Evolutionary conservation across 768 basidiomycete genomes (phyloP).

Genomic region (Auricularia auricula-judae): DNA sequence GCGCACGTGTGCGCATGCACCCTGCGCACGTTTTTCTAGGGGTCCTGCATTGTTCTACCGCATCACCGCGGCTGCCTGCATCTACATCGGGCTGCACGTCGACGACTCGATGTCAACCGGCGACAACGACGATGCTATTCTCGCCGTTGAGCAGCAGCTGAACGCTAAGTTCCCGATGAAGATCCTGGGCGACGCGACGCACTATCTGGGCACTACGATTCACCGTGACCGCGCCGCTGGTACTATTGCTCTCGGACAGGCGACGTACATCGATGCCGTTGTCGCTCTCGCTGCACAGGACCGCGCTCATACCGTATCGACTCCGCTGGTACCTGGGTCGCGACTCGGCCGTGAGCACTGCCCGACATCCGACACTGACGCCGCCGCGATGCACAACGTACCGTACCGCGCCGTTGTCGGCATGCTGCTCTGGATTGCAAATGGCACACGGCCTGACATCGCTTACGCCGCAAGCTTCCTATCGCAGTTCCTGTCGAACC

Average conservation of each 20-base stretch:
- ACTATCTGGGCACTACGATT: constrained; percentile 6
- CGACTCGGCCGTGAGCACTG: constrained; percentile 1
- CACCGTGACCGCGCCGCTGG: constrained; percentile 1
- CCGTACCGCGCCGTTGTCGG: not conserved
- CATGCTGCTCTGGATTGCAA: not conserved
- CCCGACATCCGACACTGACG: not conserved
- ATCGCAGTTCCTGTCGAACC: not conserved
- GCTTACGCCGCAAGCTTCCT: not conserved
- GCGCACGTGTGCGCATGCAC: too few relatives aligned
- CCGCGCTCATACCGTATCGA: constrained; percentile 1
- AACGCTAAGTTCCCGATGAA: not conserved
- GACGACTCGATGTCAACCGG: constrained; percentile 17
- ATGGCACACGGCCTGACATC: constrained; percentile 11
- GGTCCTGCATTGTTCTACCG: constrained; percentile 21
- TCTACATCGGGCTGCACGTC: constrained; percentile 23
- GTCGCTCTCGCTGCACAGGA: constrained; percentile 6
- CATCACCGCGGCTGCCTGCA: constrained; percentile 3
- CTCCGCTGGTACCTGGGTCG: constrained; percentile 11
- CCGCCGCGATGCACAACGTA: not conserved
- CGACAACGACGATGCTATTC: not conserved
- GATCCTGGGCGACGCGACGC: constrained; percentile 2
- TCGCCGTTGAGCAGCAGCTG: not conserved
- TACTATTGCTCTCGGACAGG: constrained; percentile 8
- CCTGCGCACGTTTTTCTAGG: too few relatives aligned
- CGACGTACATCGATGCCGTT: constrained; percentile 8